Evolutionary conservation across 2,329 filamentous ascomycete genomes (phyloP), one percentile per base, ranked within the genome.

Genomic region (Polychaeton citri): DNA sequence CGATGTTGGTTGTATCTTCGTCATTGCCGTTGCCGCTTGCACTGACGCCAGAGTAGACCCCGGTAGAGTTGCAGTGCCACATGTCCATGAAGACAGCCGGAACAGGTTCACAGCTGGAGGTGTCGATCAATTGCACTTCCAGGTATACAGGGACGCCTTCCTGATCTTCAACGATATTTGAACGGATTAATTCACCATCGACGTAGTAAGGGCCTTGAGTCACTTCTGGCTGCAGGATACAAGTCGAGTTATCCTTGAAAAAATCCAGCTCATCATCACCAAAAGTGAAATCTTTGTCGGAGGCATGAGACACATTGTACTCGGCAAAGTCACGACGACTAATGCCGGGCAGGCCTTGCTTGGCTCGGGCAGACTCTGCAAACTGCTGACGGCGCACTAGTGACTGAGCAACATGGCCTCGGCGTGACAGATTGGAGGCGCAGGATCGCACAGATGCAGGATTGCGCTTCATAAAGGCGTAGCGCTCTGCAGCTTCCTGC

Each of bases 41-140:
- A n/a, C n/a, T n/a, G 17, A 54, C 44, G 36, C 64, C 63, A 6
- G 55, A 60, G 50, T 67, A 68, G 18, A 65, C 60, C 20, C 64
- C 63, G 2, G 63, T 64, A 12, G 62, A 47, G 44, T 67, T 66
- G 51, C 58, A 59, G 43, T 65, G 56, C 64, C 64, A 67, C 20
- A 62, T 51, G 39, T 68, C 63, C 6, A 66, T 40, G 41, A 58
- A 57, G n/a, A 63, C 52, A 2, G 65, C 51, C 2, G 59, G 52
- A 2, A 66, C 50, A 2, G 61, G 55, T 36, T 58, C 46, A 49
- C 63, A 66, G 31, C 58, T 64, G 17, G 56, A 51, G 19, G 60
- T 55, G 41, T 67, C 57, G 30, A 67, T 54, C 41, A 64, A 53
- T 41, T 67, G 62, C 33, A 63, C 51, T 37, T 68, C 64, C 12